A percentile compares a stretch with the other conserved stretches of the same genome.
phyloP scores from a whole-genome alignment of 164 flowering plant genomes.

The Stephania yunnanensis region DNA sequence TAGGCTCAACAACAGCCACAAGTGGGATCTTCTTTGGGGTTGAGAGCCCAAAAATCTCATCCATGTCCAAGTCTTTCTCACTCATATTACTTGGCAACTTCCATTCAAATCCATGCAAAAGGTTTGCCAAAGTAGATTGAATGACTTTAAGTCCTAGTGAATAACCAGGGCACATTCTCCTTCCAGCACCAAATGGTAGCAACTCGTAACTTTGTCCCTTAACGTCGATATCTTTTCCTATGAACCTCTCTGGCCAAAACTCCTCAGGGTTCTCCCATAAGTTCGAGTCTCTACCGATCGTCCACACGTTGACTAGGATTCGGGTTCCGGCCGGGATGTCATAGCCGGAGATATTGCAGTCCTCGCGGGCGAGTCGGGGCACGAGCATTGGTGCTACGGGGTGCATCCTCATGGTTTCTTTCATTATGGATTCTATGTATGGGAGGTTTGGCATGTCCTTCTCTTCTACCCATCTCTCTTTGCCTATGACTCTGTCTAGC shows the following conservation, averaged over 20 bases:
- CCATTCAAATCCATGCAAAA: constrained; percentile 70
- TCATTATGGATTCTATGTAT: constrained; percentile 52
- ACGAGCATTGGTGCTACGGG: constrained; percentile 73
- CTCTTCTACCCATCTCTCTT: constrained; percentile 61
- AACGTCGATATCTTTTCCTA: constrained; percentile 51
- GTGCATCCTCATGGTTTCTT: constrained; percentile 79
- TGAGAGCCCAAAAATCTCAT: constrained; percentile 63
- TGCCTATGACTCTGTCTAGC: constrained; percentile 63
- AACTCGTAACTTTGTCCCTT: constrained; percentile 65
- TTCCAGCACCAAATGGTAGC: constrained; percentile 70
- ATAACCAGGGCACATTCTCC: constrained; percentile 84
- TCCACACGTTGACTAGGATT: constrained; percentile 51
- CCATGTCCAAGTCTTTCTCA: constrained; percentile 55
- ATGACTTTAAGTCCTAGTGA: constrained; percentile 57
- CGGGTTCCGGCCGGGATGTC: constrained; percentile 50
- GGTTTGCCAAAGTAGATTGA: constrained; percentile 53
- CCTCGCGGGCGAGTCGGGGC: constrained; percentile 42
- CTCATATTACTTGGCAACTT: constrained; percentile 39
- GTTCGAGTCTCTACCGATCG: constrained; percentile 58
- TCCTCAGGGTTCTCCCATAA: constrained; percentile 58
- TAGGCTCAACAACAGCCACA: constrained; percentile 29
- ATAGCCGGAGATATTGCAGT: constrained; percentile 42
- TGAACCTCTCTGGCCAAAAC: constrained; percentile 63
- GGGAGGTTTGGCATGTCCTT: constrained; percentile 57
- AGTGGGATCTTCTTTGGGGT: constrained; percentile 57